A percentile compares a stretch with the other conserved stretches of the same genome.
Conservation (phyloP, 768 basidiomycete species). For the Pulveroboletus sp. region DNA sequence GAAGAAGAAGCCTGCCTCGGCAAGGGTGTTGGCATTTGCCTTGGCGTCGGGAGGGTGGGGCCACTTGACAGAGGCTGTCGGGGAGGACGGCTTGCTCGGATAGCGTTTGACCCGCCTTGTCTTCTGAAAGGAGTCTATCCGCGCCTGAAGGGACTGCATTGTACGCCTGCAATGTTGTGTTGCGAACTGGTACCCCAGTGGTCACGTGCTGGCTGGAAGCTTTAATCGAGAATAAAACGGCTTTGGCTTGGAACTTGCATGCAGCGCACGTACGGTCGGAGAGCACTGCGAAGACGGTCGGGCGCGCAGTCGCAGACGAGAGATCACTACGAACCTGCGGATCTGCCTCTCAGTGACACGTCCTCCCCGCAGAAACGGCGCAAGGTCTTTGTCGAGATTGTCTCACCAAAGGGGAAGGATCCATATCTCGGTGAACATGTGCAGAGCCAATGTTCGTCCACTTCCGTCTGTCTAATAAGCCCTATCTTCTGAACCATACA, state of each 20-base stretch:
- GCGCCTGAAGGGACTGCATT: slow-evolving; percentile 50
- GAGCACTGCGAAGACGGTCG: slow-evolving; percentile 15
- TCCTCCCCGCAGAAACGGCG: slow-evolving; percentile 28
- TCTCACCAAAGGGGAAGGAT: slow-evolving; percentile 7
- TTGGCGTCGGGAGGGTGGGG: slow-evolving; percentile 61
- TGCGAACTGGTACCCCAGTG: background rate
- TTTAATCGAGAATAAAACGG: too few relatives aligned
- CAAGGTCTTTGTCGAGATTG: slow-evolving; percentile 30
- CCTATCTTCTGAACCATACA: background rate
- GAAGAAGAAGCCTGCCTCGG: slow-evolving; percentile 89
- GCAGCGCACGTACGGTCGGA: slow-evolving; percentile 36
- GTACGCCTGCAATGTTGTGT: background rate
- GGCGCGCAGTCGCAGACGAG: background rate
- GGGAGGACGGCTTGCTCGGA: slow-evolving; percentile 44
- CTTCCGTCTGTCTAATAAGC: background rate
- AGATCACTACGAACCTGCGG: background rate
- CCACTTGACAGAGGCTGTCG: slow-evolving; percentile 58
- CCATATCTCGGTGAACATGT: background rate
- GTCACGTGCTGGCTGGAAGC: slow-evolving; percentile 5
- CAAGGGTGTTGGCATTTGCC: slow-evolving; percentile 70
- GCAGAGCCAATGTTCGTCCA: background rate
- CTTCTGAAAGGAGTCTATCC: slow-evolving; percentile 61
- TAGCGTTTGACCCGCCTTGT: slow-evolving; percentile 52
- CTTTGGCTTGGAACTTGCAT: slow-evolving; percentile 9
- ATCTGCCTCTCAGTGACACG: background rate